Evolutionary conservation across 148 eudicot genomes (phyloP), one percentile per base, ranked within the genome.

Genomic region (Rhododendron williamsianum): DNA sequence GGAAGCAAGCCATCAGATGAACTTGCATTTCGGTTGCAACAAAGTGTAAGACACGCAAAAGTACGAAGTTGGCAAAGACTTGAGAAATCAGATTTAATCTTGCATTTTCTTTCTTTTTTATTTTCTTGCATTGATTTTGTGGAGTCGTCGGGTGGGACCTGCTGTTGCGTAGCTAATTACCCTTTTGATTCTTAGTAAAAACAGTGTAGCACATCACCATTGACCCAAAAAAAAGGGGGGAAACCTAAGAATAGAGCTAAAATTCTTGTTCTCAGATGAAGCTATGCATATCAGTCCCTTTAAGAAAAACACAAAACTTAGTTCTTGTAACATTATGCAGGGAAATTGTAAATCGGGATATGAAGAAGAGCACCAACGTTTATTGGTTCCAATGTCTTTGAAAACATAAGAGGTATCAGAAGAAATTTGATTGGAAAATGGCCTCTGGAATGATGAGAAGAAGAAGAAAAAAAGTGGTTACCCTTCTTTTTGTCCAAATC

Each of bases 401-500:
- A 54, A 81, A 58, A 21, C 21, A 48, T 80, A 27, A 27, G 27
- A 82, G 38, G 33, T 25, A 12, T 46, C 0, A 3, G 5, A 71
- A 78, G 60, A 19, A 46, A 30, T 41, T 38, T 10, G 9, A 38
- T 33, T 58, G 48, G 76, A 27, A 78, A 9, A 45, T 67, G 72
- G 35, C 30, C 15, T 58, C 23, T 30, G n/a, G 76, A 69, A 51
- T 18, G 8, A 82, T 74, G 23, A 84, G 30, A 10, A 25, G 25
- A 45, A 49, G 16, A 83, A 30, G 63, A 49, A 25, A 43, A 49
- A 27, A 45, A 38, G 72, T 77, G 83, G 78, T 82, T 92, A 97
- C 99, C 99, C 99, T 87, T 97, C 98, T 90, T 94, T 95, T 89
- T 97, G 97, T n/a, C 99, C 99, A 27, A 97, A 97, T 79, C 99